Evolutionary conservation across 2,329 filamentous ascomycete species (phyloP).

Genomic region (Periconia macrospinosa): DNA sequence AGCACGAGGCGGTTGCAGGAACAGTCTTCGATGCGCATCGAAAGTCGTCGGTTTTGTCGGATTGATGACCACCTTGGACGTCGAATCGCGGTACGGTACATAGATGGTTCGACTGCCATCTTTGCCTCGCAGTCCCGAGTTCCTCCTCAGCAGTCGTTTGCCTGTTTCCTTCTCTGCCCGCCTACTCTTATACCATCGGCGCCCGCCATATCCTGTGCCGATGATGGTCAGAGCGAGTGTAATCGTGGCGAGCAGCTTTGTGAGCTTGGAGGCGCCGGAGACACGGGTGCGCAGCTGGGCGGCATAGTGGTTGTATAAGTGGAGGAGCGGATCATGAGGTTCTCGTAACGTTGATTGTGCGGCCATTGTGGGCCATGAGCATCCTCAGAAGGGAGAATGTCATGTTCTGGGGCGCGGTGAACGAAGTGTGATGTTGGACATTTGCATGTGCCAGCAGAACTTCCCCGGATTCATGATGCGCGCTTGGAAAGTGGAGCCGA

Average conservation of each 20-base stretch:
- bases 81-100: conserved; percentile 85
- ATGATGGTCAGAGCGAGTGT: conserved; percentile 78
- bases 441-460: conserved; percentile 8
- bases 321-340: conserved; percentile 48
- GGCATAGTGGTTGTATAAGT: conserved; percentile 53
- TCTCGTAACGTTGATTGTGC: conserved; percentile 77
- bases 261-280: conserved; percentile 67
- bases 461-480: conserved; percentile 9
- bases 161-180: conserved; percentile 82
- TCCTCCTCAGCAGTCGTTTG: conserved; percentile 78
- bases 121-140: conserved; percentile 91
- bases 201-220: conserved; percentile 75
- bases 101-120: conserved; percentile 95
- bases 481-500: conserved; percentile 4
- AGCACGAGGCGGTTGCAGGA: conserved; percentile 85
- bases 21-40: conserved; percentile 90
- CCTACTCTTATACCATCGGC: conserved; percentile 72
- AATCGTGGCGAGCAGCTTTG: conserved; percentile 75
- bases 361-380: conserved; percentile 64
- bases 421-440: background rate
- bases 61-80: conserved; percentile 87
- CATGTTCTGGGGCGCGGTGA: conserved; percentile 27
- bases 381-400: conserved; percentile 18
- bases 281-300: conserved; percentile 55
- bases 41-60: conserved; percentile 92